phyloP scores from a whole-genome alignment of 2,329 filamentous ascomycete species.

The Colletotrichum magnum region DNA sequence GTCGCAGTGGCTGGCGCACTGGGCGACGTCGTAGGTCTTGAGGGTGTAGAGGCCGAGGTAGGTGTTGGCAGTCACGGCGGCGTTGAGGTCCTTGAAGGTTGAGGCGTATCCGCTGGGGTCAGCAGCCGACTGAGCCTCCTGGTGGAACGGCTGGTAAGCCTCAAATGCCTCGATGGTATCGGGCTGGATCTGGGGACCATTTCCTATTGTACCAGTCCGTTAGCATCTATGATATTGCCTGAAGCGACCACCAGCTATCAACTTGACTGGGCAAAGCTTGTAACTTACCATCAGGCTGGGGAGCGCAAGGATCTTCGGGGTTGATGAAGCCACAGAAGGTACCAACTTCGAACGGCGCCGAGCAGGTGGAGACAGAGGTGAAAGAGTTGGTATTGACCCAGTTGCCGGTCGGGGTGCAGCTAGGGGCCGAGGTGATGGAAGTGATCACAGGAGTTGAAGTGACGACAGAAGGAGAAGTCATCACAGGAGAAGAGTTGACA shows the following conservation, averaged over 20 bases:
- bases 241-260: no score
- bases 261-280: neutral
- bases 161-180: conserved; percentile 20
- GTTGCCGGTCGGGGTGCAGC: conserved; percentile 26
- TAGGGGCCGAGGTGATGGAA: conserved; percentile 14
- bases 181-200: conserved; percentile 13
- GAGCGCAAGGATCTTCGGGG: conserved; percentile 36
- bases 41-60: conserved; percentile 36
- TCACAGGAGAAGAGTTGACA: neutral
- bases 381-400: conserved; percentile 33
- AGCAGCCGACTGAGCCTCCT: neutral
- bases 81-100: conserved; percentile 34
- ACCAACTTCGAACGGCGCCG: conserved; percentile 26
- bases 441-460: conserved; percentile 10
- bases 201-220: neutral
- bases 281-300: conserved; percentile 26
- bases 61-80: conserved; percentile 33
- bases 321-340: conserved; percentile 36
- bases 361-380: conserved; percentile 20
- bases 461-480: conserved; percentile 1
- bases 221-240: neutral
- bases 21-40: conserved; percentile 27
- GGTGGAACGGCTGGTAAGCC: conserved; percentile 17
- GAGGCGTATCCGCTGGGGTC: conserved; percentile 16
- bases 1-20: conserved; percentile 29